phyloP scores from a whole-genome alignment of 345 rosid species.

The Clausena lansium region DNA sequence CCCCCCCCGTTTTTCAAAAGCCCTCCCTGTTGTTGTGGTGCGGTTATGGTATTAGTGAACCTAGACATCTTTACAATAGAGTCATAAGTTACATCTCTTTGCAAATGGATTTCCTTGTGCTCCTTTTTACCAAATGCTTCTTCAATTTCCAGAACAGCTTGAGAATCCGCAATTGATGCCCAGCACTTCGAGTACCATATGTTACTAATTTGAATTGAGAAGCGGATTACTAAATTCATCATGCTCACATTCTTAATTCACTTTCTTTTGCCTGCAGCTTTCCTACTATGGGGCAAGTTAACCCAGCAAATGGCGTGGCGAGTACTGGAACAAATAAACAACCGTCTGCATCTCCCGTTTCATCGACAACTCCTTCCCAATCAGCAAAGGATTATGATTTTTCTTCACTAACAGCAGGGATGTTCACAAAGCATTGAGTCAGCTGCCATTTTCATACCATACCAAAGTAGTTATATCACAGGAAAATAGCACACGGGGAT shows the following conservation, averaged over 20 bases:
- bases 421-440: slow-evolving; percentile 75
- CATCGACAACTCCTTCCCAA: slow-evolving; percentile 47
- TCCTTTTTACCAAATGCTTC: background rate
- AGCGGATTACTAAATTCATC: background rate
- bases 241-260: background rate
- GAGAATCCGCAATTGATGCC: background rate
- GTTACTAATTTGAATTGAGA: background rate
- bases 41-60: background rate
- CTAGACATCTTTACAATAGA: background rate
- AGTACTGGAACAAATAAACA: slow-evolving; percentile 41
- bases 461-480: slow-evolving; percentile 30
- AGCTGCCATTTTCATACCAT: slow-evolving; percentile 14
- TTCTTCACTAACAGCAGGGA: slow-evolving; percentile 84
- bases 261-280: slow-evolving; percentile 40
- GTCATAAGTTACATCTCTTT: background rate
- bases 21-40: background rate
- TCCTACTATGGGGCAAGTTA: slow-evolving; percentile 47
- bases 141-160: background rate
- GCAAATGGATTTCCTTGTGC: background rate
- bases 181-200: background rate
- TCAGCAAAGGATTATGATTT: slow-evolving; percentile 84
- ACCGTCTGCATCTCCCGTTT: slow-evolving; percentile 44
- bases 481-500: slow-evolving; percentile 22
- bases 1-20: background rate
- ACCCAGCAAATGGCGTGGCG: slow-evolving; percentile 47